These are phyloP conservation scores for Penicillium canescens DNA, from an alignment of 495 filamentous ascomycete genomes.

Conservation along the genomic window DNA sequence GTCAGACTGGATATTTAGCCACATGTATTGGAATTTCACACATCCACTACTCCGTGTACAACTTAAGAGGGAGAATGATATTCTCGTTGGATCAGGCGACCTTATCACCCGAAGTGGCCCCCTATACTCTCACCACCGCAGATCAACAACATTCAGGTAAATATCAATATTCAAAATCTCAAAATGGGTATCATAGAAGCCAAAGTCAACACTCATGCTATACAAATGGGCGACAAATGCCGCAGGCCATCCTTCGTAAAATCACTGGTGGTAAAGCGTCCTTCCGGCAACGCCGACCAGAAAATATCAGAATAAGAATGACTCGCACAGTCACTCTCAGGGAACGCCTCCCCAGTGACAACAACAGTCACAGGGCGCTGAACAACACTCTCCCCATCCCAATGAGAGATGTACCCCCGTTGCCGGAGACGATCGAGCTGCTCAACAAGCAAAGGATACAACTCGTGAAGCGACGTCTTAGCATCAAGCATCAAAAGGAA, in stretches of 20 bases:
- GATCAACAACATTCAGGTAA: too few relatives aligned
- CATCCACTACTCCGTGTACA: too few relatives aligned
- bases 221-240: conserved; percentile 17
- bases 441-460: conserved; percentile 19
- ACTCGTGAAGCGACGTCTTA: conserved; percentile 8
- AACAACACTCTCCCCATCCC: conserved; percentile 45
- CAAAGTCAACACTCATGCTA: conserved; percentile 6
- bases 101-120: too few relatives aligned
- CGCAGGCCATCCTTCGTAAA: conserved; percentile 1
- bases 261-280: conserved; percentile 1
- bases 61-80: too few relatives aligned
- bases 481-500: conserved; percentile 21
- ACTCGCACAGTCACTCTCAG: conserved; percentile 40
- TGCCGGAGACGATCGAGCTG: conserved; percentile 60
- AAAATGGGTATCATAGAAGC: conserved; percentile 14
- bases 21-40: too few relatives aligned
- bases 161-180: neutral
- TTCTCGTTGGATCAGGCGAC: too few relatives aligned
- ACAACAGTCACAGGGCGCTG: conserved; percentile 69
- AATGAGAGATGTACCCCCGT: conserved; percentile 57
- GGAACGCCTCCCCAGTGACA: conserved; percentile 63
- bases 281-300: conserved; percentile 61
- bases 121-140: too few relatives aligned
- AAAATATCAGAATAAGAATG: conserved; percentile 58
- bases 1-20: too few relatives aligned